Evolutionary conservation across 1,139 yeast genomes (phyloP).

Genomic region (Candida sp.): DNA sequence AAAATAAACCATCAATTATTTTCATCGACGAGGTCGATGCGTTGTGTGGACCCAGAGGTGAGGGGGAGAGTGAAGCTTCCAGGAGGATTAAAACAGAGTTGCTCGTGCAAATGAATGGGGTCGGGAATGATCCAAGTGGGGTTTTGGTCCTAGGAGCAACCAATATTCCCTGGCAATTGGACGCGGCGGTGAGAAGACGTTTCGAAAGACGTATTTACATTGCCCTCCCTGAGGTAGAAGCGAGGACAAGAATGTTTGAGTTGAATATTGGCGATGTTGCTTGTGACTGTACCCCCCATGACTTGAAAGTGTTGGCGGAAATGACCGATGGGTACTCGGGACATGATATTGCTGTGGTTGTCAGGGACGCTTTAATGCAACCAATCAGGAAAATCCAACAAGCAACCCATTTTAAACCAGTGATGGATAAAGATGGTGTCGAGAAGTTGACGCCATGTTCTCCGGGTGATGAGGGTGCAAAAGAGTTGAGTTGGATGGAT

Average conservation of each 20-base stretch:
- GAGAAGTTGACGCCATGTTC: constrained; percentile 84
- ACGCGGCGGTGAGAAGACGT: constrained; percentile 96
- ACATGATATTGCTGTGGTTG: constrained; percentile 95
- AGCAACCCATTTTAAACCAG: constrained; percentile 89
- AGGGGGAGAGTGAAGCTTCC: constrained; percentile 96
- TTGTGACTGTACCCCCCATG: constrained; percentile 69
- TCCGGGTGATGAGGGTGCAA: constrained; percentile 87
- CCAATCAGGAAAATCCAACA: constrained; percentile 94
- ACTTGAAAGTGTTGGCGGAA: constrained; percentile 75
- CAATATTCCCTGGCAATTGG: constrained; percentile 98
- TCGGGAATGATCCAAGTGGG: constrained; percentile 91
- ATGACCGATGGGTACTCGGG: constrained; percentile 98
- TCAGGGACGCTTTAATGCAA: constrained; percentile 96
- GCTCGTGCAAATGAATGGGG: constrained; percentile 98
- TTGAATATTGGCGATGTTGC: constrained; percentile 91
- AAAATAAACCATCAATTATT: constrained; percentile 90
- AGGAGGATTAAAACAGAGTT: constrained; percentile 95
- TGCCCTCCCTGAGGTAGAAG: constrained; percentile 89
- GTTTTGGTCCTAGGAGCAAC: constrained; percentile 97
- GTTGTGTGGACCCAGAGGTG: constrained; percentile 96
- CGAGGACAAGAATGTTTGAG: constrained; percentile 92
- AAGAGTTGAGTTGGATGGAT: constrained; percentile 92
- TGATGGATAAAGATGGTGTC: constrained; percentile 29
- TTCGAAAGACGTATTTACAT: constrained; percentile 95
- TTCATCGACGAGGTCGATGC: constrained; percentile 99